Conservation (phyloP, 768 basidiomycete genomes). For the Hygrophoropsis aurantiaca region DNA sequence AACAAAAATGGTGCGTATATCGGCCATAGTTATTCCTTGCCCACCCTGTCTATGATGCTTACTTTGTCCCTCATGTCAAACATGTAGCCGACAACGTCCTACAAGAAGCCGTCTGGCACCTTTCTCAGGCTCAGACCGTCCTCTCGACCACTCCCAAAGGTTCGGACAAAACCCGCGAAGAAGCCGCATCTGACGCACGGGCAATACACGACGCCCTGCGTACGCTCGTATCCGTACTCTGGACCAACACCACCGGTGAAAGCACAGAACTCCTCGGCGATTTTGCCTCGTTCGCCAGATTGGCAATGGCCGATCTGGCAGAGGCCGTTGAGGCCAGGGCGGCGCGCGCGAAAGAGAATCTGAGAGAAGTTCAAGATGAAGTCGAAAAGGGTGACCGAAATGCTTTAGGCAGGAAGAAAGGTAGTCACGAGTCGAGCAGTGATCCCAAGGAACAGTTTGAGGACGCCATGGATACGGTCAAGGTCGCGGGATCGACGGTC, state of each 20-base stretch:
- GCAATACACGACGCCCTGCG: slow-evolving; percentile 51
- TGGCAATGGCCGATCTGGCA: slow-evolving; percentile 66
- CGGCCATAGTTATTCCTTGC: background rate
- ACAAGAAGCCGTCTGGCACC: slow-evolving; percentile 66
- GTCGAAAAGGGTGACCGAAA: slow-evolving; percentile 63
- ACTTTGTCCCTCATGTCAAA: slow-evolving; percentile 4
- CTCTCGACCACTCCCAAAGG: slow-evolving; percentile 34
- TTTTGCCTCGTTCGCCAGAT: slow-evolving; percentile 62
- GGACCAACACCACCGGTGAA: slow-evolving; percentile 53
- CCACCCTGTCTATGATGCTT: background rate
- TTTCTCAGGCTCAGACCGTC: slow-evolving; percentile 53
- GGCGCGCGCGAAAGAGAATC: slow-evolving; percentile 45
- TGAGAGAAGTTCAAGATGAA: slow-evolving; percentile 56
- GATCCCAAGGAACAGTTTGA: slow-evolving; percentile 60
- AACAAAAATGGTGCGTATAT: slow-evolving; percentile 56
- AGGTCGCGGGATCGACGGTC: slow-evolving; percentile 52
- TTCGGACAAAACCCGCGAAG: slow-evolving; percentile 36
- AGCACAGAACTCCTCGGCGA: slow-evolving; percentile 55
- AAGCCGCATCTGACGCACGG: slow-evolving; percentile 49
- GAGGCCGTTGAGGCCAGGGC: slow-evolving; percentile 58
- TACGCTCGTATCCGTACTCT: slow-evolving; percentile 51
- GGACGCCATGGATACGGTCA: slow-evolving; percentile 65
- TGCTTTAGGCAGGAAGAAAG: slow-evolving; percentile 48
- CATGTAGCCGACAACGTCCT: slow-evolving; percentile 58
- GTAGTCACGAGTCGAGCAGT: slow-evolving; percentile 34